Conservation (phyloP, 2,329 filamentous ascomycete species). For the Escovopsis sp. region DNA sequence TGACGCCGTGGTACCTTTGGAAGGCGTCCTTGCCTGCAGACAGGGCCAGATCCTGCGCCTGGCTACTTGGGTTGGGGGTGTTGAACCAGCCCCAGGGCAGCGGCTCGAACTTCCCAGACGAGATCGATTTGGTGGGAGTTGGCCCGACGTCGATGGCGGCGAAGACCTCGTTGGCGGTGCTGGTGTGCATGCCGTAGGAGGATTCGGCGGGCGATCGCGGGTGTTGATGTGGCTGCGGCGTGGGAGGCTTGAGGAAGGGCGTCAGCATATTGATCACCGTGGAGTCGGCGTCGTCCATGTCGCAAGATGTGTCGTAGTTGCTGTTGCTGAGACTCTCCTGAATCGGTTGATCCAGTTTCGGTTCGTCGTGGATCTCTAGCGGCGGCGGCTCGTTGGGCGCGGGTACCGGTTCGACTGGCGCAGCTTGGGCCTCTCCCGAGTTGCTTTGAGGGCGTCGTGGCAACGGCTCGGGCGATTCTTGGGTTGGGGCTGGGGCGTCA, state of each 20-base stretch:
- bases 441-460: not conserved
- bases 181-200: conserved; percentile 41
- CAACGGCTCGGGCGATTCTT: not conserved
- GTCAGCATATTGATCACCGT: conserved; percentile 34
- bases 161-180: conserved; percentile 36
- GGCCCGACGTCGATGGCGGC: conserved; percentile 22
- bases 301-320: conserved; percentile 1
- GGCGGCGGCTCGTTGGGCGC: not conserved
- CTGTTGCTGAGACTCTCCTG: not conserved
- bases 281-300: conserved; percentile 18
- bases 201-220: conserved; percentile 23
- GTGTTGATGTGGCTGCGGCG: conserved; percentile 23
- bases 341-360: not conserved
- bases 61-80: conserved; percentile 17
- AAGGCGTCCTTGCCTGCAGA: conserved; percentile 15
- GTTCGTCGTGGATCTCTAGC: not conserved
- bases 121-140: conserved; percentile 15
- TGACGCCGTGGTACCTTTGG: conserved; percentile 2
- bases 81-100: conserved; percentile 39
- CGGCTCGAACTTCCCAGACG: conserved; percentile 19
- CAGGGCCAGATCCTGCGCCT: conserved; percentile 8
- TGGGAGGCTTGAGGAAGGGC: conserved; percentile 31
- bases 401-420: not conserved
- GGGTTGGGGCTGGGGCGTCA: not conserved
- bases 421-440: too few species aligned